phyloP scores from a whole-genome alignment of 2,329 filamentous ascomycete genomes.

The Trichoderma guizhouense region DNA sequence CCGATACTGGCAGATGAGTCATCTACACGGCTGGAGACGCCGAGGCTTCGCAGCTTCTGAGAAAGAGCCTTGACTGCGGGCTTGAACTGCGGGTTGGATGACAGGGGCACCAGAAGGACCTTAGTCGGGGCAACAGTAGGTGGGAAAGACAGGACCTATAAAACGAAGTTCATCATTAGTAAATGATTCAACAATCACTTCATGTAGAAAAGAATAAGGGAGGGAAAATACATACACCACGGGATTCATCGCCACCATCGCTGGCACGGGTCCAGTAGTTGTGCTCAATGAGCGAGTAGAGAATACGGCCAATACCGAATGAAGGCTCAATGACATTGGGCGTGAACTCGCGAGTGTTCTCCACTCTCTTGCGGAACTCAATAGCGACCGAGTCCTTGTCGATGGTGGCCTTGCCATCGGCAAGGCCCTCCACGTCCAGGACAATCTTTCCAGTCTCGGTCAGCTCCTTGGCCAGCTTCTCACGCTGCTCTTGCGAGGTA shows the following conservation, averaged over 20 bases:
- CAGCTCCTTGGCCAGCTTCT: conserved; percentile 73
- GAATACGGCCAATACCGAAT: conserved; percentile 91
- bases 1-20: conserved; percentile 89
- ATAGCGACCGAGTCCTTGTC: conserved; percentile 77
- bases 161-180: neutral
- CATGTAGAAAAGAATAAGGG: neutral
- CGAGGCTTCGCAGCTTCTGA: conserved; percentile 69
- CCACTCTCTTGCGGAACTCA: conserved; percentile 75
- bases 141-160: conserved; percentile 51
- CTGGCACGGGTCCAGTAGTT: conserved; percentile 81
- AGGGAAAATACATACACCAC: conserved; percentile 62
- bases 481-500: conserved; percentile 75
- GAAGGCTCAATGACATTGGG: conserved; percentile 97
- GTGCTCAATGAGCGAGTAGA: conserved; percentile 93
- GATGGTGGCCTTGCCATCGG: conserved; percentile 72
- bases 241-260: conserved; percentile 65
- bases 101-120: conserved; percentile 87
- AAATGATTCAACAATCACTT: neutral
- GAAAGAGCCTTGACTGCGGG: conserved; percentile 73
- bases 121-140: conserved; percentile 84
- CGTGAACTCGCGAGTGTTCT: conserved; percentile 85
- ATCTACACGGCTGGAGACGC: conserved; percentile 82
- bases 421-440: conserved; percentile 66
- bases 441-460: conserved; percentile 70
- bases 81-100: conserved; percentile 74